These are phyloP conservation scores for Sutorius australiensis DNA, from an alignment of 768 basidiomycete species.

Conservation along the genomic window DNA sequence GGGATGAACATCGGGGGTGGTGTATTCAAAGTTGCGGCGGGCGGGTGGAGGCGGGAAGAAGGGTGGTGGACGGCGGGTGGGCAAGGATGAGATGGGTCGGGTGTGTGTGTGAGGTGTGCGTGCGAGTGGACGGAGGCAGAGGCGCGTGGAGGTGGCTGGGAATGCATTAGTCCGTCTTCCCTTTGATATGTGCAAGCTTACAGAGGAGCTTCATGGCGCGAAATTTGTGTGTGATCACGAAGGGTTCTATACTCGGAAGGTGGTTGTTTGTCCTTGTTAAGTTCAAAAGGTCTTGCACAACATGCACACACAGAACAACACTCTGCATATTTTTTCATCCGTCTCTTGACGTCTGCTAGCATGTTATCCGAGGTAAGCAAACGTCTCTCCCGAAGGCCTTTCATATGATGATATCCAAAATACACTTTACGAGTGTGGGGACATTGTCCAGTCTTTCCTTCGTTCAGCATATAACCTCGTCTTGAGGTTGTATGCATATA, in stretches of 20 bases:
- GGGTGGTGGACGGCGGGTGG: neutral
- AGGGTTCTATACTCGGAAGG: neutral
- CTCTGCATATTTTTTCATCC: neutral
- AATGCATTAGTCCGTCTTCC: neutral
- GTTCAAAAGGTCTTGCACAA: conserved; percentile 22
- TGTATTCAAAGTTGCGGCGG: conserved; percentile 8
- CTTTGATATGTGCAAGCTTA: neutral
- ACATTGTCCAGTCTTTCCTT: conserved; percentile 34
- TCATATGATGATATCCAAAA: conserved; percentile 30
- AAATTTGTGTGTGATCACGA: neutral
- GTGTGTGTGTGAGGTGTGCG: conserved; percentile 3
- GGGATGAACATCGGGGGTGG: neutral
- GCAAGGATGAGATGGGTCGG: conserved; percentile 10
- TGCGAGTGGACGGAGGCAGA: conserved; percentile 1
- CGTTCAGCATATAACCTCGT: conserved; percentile 34
- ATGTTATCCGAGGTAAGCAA: conserved; percentile 18
- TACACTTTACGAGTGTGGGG: conserved; percentile 32
- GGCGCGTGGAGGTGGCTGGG: conserved; percentile 1
- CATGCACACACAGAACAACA: conserved; percentile 9
- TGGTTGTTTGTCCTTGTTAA: conserved; percentile 31
- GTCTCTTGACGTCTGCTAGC: too few species aligned
- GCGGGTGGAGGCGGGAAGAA: conserved; percentile 12
- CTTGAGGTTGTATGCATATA: conserved; percentile 34
- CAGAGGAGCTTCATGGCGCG: conserved; percentile 9
- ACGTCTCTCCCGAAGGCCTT: neutral